Evolutionary conservation across 2,329 filamentous ascomycete genomes (phyloP), one percentile per base, ranked within the genome.

Genomic region (Aspergillus sp.): DNA sequence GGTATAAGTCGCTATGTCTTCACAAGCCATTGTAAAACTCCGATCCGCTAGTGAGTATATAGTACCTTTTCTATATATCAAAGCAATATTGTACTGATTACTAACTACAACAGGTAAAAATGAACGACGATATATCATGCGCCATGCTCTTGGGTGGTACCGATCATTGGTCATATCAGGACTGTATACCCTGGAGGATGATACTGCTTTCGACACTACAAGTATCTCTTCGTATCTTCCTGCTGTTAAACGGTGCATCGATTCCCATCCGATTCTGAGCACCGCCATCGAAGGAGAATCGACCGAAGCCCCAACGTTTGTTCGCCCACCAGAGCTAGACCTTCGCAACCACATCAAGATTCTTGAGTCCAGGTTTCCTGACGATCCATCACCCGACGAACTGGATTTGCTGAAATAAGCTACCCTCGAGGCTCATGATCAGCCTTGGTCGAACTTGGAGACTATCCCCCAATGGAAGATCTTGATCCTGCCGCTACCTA

Each of bases 81-180:
- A 54, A 53, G n/a, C n/a, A n/a, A n/a, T n/a, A n/a, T n/a, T n/a
- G n/a, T n/a, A n/a, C n/a, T n/a, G n/a, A n/a, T n/a, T n/a, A n/a
- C n/a, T n/a, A n/a, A n/a, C n/a, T n/a, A n/a, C n/a, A n/a, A n/a
- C n/a, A n/a, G n/a, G n/a, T n/a, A n/a, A n/a, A 24, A 55, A 49
- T 32, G 49, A 55, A 32, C 22, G 20, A 9, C 53, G 53, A 14
- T 49, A 42, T 22, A 55, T 52, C 10, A 52, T 43, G 33, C 50
- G 53, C 17, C 46, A 55, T 20, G 49, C 50, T n/a, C 45, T 52
- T 16, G 53, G 43, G 16, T 47, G 33, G 19, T 55, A 55, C n/a
- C 22, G 42, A 24, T 40, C 53, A 13, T 30, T 55, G 4, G 45
- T 47, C 16, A 30, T 52, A 1, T 35, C 41, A 2, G 46, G 41